Conservation (phyloP, 345 rosid genomes). For the Eucalyptus tenuipes region DNA sequence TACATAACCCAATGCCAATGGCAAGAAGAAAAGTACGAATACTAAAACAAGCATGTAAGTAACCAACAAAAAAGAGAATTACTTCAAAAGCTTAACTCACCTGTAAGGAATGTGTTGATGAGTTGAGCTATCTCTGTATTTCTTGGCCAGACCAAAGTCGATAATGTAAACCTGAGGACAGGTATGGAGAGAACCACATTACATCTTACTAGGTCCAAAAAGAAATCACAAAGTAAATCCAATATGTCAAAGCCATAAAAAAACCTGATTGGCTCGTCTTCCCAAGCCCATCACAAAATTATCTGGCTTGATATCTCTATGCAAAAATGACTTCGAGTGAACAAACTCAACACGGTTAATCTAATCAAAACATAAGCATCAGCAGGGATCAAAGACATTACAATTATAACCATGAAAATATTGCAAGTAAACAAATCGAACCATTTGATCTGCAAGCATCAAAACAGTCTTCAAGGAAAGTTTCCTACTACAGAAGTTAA, state of each 20-base stretch:
- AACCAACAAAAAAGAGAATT: neutral
- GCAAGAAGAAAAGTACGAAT: neutral
- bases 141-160: constrained; percentile 96
- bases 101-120: constrained; percentile 93
- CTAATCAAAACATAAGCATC: constrained; percentile 12
- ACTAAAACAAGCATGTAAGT: neutral
- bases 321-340: constrained; percentile 88
- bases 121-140: constrained; percentile 70
- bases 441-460: constrained; percentile 99
- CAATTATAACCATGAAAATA: neutral
- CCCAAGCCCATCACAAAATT: constrained; percentile 96
- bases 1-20: neutral
- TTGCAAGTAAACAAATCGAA: neutral
- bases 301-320: constrained; percentile 96
- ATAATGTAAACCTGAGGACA: constrained; percentile 58
- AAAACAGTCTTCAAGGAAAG: constrained; percentile 87
- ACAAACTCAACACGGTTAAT: constrained; percentile 86
- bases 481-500: constrained; percentile 79
- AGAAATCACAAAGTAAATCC: neutral
- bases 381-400: neutral
- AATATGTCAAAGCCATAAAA: neutral
- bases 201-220: neutral
- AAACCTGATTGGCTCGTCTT: constrained; percentile 86
- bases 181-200: neutral
- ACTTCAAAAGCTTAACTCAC: constrained; percentile 10